These are phyloP conservation scores for Colletotrichum acutatum DNA, from an alignment of 2,329 filamentous ascomycete species.

Conservation along the genomic window DNA sequence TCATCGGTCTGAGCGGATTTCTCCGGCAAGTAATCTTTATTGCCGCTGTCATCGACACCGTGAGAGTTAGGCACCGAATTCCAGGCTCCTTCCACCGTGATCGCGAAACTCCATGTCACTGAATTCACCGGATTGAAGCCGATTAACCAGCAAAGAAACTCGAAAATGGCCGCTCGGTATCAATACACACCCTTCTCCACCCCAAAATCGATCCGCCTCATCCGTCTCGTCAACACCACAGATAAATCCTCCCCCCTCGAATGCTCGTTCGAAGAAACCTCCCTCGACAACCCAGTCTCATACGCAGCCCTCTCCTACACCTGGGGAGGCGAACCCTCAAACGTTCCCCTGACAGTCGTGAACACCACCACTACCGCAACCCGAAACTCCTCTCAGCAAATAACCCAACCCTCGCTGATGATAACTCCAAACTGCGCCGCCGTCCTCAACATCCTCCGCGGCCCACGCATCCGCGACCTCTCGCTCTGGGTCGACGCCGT, in stretches of 20 bases:
- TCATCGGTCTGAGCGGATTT: too few species aligned
- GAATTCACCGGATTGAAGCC: too few species aligned
- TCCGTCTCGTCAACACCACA: neutral
- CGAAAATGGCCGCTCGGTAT: neutral
- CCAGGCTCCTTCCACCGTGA: too few species aligned
- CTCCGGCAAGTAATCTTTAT: too few species aligned
- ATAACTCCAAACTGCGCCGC: neutral
- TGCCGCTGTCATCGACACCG: neutral
- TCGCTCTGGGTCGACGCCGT: neutral
- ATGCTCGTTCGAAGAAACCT: neutral
- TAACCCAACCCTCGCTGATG: neutral
- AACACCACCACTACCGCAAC: neutral
- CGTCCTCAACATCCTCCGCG: neutral
- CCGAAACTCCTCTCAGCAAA: too few species aligned
- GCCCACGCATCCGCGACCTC: neutral
- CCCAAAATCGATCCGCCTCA: neutral
- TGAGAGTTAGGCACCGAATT: neutral
- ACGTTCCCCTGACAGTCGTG: neutral
- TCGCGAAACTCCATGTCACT: neutral
- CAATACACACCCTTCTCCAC: neutral
- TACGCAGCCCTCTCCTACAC: neutral
- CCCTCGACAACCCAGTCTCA: neutral
- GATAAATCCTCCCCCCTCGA: neutral
- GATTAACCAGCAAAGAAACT: rapidly evolving
- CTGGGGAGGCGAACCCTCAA: neutral